Conservation (phyloP, 2,329 filamentous ascomycete species). For the Botrytis fragariae region DNA sequence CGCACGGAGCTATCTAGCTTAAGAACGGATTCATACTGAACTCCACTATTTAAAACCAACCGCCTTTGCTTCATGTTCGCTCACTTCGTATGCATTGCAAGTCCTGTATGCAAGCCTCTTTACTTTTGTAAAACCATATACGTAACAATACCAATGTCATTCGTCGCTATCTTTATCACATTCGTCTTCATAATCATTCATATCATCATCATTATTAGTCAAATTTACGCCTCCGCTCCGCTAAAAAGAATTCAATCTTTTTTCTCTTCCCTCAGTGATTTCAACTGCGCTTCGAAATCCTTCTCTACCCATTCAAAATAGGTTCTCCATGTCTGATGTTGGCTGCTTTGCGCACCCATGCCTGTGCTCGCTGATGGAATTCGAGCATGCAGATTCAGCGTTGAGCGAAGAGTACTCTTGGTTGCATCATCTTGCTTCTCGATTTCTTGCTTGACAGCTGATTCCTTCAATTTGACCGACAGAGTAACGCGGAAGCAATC, state of each 20-base stretch:
- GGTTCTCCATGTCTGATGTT: constrained; percentile 67
- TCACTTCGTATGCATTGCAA: not conserved
- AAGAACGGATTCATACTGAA: not conserved
- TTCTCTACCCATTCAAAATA: constrained; percentile 90
- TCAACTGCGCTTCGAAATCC: constrained; percentile 67
- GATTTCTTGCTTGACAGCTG: constrained; percentile 93
- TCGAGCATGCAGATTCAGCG: constrained; percentile 54
- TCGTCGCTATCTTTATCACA: not conserved
- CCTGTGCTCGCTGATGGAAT: constrained; percentile 48
- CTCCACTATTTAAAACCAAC: not conserved
- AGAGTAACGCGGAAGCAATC: constrained; percentile 79
- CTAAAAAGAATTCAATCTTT: constrained; percentile 25
- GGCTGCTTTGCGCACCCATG: constrained; percentile 50
- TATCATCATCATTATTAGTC: constrained; percentile 12
- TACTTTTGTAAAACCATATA: not conserved
- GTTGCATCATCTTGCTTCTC: constrained; percentile 92
- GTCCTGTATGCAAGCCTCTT: not conserved
- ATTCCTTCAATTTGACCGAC: constrained; percentile 87
- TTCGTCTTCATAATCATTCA: not conserved
- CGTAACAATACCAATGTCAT: not conserved
- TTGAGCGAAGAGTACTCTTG: constrained; percentile 77
- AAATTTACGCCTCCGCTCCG: not conserved
- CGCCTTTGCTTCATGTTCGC: not conserved
- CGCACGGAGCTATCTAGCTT: not conserved
- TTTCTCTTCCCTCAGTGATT: constrained; percentile 65